Percentiles rank a stretch among this genome's conserved stretches.
Evolutionary conservation across 352 stramenopile genomes (phyloP).

Genomic region (Blastocystis sp.): DNA sequence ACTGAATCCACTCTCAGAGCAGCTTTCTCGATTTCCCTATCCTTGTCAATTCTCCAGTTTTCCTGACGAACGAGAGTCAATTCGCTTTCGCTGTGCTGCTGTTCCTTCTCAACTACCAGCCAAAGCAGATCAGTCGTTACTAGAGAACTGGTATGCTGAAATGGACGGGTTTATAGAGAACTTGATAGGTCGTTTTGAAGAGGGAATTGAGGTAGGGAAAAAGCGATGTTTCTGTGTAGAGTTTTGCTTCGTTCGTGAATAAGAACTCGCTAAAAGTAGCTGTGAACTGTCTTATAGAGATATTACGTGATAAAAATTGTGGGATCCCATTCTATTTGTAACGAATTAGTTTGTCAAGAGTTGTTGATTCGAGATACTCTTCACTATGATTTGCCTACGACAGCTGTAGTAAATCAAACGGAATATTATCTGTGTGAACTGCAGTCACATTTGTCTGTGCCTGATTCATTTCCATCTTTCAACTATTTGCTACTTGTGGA

Average conservation of each 20-base stretch:
- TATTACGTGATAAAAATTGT: background rate
- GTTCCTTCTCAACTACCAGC: background rate
- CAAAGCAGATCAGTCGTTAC: background rate
- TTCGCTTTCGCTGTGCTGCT: background rate
- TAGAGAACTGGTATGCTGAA: background rate
- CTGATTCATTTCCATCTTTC: background rate
- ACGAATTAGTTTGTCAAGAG: background rate
- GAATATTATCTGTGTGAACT: background rate
- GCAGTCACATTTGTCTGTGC: background rate
- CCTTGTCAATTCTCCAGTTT: background rate
- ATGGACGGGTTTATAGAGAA: background rate
- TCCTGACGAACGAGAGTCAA: background rate
- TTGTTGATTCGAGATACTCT: background rate
- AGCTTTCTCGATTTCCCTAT: conserved; percentile 4
- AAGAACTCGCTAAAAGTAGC: background rate
- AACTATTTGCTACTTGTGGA: background rate
- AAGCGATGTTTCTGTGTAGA: background rate
- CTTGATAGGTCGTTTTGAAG: background rate
- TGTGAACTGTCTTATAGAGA: conserved; percentile 34
- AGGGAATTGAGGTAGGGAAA: background rate
- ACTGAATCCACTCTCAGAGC: background rate
- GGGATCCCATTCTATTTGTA: background rate
- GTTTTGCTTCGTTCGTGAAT: background rate
- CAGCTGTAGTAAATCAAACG: background rate
- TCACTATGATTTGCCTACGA: background rate